Conservation (phyloP, 768 basidiomycete genomes). For the Coprinopsis sp. region DNA sequence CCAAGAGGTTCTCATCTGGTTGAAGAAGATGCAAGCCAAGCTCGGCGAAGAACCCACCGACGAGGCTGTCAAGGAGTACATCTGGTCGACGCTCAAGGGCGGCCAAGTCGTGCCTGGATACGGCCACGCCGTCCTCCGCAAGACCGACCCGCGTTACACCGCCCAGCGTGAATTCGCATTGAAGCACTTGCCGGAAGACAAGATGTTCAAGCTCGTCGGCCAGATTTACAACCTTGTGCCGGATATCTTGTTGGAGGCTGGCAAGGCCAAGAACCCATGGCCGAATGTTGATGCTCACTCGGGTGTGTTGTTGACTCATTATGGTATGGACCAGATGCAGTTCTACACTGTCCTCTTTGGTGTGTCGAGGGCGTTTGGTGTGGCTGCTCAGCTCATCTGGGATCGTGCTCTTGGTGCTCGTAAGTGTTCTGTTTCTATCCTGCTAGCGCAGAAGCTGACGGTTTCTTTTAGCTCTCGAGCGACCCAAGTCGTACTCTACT, state of each 20-base stretch:
- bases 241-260: constrained; percentile 85
- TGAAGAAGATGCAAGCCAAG: constrained; percentile 87
- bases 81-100: constrained; percentile 89
- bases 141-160: constrained; percentile 89
- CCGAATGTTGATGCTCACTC: constrained; percentile 99
- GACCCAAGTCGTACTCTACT: constrained; percentile 89
- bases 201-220: constrained; percentile 90
- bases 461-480: constrained; percentile 60
- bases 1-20: constrained; percentile 95
- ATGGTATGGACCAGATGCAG: constrained; percentile 85
- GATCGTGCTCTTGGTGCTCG: constrained; percentile 90
- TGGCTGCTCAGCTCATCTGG: constrained; percentile 87
- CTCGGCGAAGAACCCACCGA: constrained; percentile 84
- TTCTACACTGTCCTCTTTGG: constrained; percentile 98
- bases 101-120: constrained; percentile 95
- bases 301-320: constrained; percentile 80
- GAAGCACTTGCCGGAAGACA: constrained; percentile 81
- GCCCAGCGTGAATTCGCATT: constrained; percentile 88
- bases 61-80: constrained; percentile 87
- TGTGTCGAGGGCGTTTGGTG: constrained; percentile 92
- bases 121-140: constrained; percentile 81
- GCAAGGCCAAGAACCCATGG: constrained; percentile 92
- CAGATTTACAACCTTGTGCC: constrained; percentile 88
- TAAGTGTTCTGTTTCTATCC: constrained; percentile 35
- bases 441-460: neutral